These are phyloP conservation scores for Coemansia sp. DNA, from an alignment of 192 early-diverging fungal genomes.

Conservation along the genomic window DNA sequence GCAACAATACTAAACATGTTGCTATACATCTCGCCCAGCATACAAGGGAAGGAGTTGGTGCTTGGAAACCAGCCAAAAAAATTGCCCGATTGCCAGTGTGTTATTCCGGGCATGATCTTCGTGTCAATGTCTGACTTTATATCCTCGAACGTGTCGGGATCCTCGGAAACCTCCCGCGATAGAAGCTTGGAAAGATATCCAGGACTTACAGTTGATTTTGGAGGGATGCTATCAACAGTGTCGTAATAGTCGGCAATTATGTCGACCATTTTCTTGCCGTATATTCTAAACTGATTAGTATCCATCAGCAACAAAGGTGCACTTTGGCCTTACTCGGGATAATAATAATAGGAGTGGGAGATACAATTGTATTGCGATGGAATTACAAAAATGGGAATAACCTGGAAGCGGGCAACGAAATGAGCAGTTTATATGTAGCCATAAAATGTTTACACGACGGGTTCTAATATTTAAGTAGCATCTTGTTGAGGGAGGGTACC, in stretches of 20 bases:
- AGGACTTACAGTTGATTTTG: constrained; percentile 53
- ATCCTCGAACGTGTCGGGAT: constrained; percentile 25
- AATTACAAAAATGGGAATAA: too few species aligned
- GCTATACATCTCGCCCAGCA: constrained; percentile 62
- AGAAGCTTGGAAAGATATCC: constrained; percentile 56
- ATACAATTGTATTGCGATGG: too few species aligned
- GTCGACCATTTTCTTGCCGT: constrained; percentile 58
- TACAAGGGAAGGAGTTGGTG: constrained; percentile 48
- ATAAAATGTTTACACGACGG: too few species aligned
- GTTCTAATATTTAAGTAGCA: too few species aligned
- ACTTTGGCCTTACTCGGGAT: too few species aligned
- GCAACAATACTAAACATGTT: constrained; percentile 56
- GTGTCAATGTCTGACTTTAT: constrained; percentile 46
- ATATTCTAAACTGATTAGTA: constrained; percentile 47
- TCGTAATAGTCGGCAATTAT: constrained; percentile 60
- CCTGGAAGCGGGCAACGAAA: too few species aligned
- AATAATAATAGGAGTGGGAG: too few species aligned
- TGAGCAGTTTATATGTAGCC: too few species aligned
- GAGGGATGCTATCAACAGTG: constrained; percentile 39
- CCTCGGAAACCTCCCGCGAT: constrained; percentile 52
- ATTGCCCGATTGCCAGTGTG: constrained; percentile 62
- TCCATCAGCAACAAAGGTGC: constrained; percentile 15
- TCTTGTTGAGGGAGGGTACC: too few species aligned
- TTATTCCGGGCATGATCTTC: constrained; percentile 62
- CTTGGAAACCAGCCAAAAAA: constrained; percentile 61